phyloP scores from a whole-genome alignment of 2,329 filamentous ascomycete genomes.

The Didymella lethalis region DNA sequence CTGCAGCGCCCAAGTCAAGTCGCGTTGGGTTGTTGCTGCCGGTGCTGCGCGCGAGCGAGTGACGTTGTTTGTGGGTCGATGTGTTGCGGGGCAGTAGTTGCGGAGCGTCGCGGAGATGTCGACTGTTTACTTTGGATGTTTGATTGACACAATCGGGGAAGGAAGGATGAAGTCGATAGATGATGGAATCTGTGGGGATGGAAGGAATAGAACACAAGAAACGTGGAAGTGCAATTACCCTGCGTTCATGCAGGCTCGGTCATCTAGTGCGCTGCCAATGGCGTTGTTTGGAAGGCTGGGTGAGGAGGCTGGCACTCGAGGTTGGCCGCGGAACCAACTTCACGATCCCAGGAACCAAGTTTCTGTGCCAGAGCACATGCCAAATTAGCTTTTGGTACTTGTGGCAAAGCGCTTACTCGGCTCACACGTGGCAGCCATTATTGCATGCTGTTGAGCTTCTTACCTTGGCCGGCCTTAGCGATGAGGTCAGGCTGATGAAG shows the following conservation, averaged over 20 bases:
- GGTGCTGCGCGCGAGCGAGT: conserved; percentile 16
- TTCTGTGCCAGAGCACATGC: conserved; percentile 6
- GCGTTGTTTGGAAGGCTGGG: conserved; percentile 18
- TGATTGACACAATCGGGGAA: neutral
- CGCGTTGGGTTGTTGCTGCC: conserved; percentile 7
- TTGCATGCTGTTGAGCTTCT: no score
- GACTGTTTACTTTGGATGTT: conserved; percentile 1
- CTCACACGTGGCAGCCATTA: neutral
- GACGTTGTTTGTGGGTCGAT: conserved; percentile 19
- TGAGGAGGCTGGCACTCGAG: conserved; percentile 18
- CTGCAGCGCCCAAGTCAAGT: conserved; percentile 2
- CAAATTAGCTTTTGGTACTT: neutral
- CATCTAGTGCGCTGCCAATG: conserved; percentile 17
- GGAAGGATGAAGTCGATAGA: conserved; percentile 1
- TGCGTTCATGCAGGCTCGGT: conserved; percentile 12
- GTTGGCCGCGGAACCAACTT: conserved; percentile 17
- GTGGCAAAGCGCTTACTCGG: conserved; percentile 2
- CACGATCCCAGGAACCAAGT: conserved; percentile 5
- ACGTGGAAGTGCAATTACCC: conserved; percentile 7
- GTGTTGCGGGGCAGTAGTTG: conserved; percentile 19
- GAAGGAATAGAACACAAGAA: neutral
- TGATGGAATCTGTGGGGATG: neutral
- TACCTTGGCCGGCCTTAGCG: no score
- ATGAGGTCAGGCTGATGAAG: no score
- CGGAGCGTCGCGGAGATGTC: conserved; percentile 12